phyloP scores from a whole-genome alignment of 257 asterid genomes.

The Jaltomata sinuosa region DNA sequence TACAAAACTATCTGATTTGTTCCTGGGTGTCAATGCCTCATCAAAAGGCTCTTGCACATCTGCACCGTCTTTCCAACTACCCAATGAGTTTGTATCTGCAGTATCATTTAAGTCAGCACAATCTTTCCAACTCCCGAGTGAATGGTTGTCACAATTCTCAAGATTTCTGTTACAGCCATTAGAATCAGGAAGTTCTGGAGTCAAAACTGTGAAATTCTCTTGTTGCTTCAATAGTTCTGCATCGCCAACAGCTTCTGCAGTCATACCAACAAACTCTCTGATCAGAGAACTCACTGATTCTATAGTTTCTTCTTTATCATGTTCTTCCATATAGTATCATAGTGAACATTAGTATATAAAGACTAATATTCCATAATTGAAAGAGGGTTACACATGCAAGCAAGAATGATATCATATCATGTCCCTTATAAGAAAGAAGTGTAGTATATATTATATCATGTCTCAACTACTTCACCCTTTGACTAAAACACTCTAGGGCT shows the following conservation, averaged over 20 bases:
- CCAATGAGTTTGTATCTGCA: conserved; percentile 49
- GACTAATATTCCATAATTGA: not conserved
- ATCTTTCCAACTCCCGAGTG: conserved; percentile 33
- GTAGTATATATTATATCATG: not conserved
- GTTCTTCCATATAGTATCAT: not conserved
- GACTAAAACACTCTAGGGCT: not conserved
- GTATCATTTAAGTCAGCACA: conserved; percentile 27
- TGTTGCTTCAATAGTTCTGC: conserved; percentile 13
- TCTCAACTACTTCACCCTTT: not conserved
- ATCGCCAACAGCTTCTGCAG: conserved; percentile 12
- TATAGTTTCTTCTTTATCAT: not conserved
- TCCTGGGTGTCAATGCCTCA: not conserved
- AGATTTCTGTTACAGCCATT: conserved; percentile 12
- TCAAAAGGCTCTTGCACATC: conserved; percentile 8
- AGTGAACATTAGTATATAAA: not conserved
- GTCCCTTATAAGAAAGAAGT: not conserved
- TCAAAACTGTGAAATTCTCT: conserved; percentile 13
- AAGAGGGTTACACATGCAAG: not conserved
- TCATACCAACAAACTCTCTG: not conserved
- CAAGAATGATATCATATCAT: not conserved
- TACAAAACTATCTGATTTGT: not conserved
- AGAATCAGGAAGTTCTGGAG: conserved; percentile 13
- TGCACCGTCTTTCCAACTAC: conserved; percentile 58
- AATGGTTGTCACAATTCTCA: conserved; percentile 30
- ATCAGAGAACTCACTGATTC: not conserved